Evolutionary conservation across 2,329 filamentous ascomycete genomes (phyloP), one percentile per base, ranked within the genome.

Genomic region (Fusarium sp.): DNA sequence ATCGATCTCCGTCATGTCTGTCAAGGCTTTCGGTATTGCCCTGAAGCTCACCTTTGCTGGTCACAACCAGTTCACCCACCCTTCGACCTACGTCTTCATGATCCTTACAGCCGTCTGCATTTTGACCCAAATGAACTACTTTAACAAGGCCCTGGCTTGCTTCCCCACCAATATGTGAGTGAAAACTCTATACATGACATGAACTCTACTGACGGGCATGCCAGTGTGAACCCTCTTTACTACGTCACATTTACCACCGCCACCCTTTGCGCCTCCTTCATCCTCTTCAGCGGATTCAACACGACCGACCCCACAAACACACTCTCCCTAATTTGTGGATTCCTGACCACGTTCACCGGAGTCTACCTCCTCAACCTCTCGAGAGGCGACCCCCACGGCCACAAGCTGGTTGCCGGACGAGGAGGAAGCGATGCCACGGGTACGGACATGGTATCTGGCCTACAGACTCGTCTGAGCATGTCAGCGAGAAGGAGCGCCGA

Each of bases 121-220:
- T 81, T 84, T 99, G 76, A 98, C 95, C 10, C 97, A 99, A 87
- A 98, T 99, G 97, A 99, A 99, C 84, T 99, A 99, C 84, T 98
- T 99, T 85, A 99, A 99, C 88, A 99, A 99, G 85, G 97, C 97
- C 9, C 86, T 99, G 69, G 97, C 95, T 83, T 95, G 97, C 80
- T 99, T 98, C 85, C 96, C 94, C 33, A 98, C 97, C 35, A 98
- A 97, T 78, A 97, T 99, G 95, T 98, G 89, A 82, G 94, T 87
- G 27, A 12, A 10, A 15, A 14, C 27, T 10, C 25, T 20, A 11
- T 30, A 5, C 8, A 14, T 14, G 8, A 32, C 12, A 20, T 17
- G 14, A 45, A 33, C 57, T 37, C 38, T 64, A 25, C 70, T 71
- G 40, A 70, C 33, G 17, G 12, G n/a, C 11, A 27, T 38, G 5